Evolutionary conservation across 2,329 filamentous ascomycete genomes (phyloP).

Genomic region (Cladosporium sp.): DNA sequence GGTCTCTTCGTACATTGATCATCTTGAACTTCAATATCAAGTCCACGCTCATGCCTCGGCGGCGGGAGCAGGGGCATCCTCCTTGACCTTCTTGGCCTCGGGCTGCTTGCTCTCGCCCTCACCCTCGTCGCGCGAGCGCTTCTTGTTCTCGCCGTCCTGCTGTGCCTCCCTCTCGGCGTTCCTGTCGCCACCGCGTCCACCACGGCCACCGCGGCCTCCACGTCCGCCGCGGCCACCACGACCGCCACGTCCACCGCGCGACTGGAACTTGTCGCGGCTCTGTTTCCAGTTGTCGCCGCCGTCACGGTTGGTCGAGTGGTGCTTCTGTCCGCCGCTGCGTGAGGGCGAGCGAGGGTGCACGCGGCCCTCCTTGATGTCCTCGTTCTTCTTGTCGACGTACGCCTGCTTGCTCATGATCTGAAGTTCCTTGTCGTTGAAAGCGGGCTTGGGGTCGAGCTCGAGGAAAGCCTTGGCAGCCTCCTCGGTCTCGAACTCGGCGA

Average conservation of each 20-base stretch:
- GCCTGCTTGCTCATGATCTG: constrained; percentile 83
- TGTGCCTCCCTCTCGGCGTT: constrained; percentile 23
- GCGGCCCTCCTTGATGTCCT: constrained; percentile 46
- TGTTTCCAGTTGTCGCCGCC: constrained; percentile 34
- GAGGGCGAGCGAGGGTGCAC: constrained; percentile 37
- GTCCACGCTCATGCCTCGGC: constrained; percentile 12
- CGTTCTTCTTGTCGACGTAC: constrained; percentile 63
- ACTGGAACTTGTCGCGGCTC: constrained; percentile 19
- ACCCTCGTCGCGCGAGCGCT: constrained; percentile 14
- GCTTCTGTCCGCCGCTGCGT: constrained; percentile 30
- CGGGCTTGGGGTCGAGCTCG: constrained; percentile 73
- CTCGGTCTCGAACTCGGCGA: constrained; percentile 84
- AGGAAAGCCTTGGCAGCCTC: constrained; percentile 80
- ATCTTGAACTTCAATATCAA: not conserved
- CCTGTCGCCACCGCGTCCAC: constrained; percentile 22
- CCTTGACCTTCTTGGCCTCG: constrained; percentile 26
- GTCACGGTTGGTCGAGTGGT: constrained; percentile 43
- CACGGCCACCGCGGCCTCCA: constrained; percentile 23
- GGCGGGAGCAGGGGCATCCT: constrained; percentile 19
- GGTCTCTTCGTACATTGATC: constrained; percentile 8
- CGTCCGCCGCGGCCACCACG: constrained; percentile 20
- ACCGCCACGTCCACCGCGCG: constrained; percentile 26
- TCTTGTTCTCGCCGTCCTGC: constrained; percentile 14
- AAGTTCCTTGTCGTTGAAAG: constrained; percentile 78
- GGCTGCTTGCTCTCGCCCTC: constrained; percentile 20